phyloP scores from a whole-genome alignment of 1,284 basidiomycete species.

The Puccinia horiana region DNA sequence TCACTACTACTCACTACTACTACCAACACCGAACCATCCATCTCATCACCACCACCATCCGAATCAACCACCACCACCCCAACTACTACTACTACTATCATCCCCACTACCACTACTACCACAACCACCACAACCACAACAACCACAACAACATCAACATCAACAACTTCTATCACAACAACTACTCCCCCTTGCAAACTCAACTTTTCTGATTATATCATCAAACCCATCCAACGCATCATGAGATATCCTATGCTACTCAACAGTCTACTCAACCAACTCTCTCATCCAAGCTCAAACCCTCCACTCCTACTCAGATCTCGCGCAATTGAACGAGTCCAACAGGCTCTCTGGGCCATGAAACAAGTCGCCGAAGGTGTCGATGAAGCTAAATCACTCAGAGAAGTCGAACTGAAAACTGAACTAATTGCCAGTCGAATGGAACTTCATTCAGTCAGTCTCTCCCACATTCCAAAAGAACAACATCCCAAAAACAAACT shows the following conservation, averaged over 20 bases:
- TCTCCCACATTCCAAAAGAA: not conserved
- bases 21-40: constrained; percentile 18
- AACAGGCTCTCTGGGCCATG: constrained; percentile 62
- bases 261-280: constrained; percentile 53
- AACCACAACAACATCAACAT: not conserved
- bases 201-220: constrained; percentile 55
- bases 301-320: not conserved
- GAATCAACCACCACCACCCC: not conserved
- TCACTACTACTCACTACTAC: constrained; percentile 66
- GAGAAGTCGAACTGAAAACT: constrained; percentile 70
- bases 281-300: not conserved
- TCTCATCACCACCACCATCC: constrained; percentile 34
- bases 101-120: not conserved
- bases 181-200: constrained; percentile 45
- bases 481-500: constrained; percentile 63
- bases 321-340: constrained; percentile 52
- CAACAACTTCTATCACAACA: not conserved
- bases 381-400: constrained; percentile 64
- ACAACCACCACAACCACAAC: constrained; percentile 1
- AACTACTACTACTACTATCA: not conserved
- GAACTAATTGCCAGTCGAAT: constrained; percentile 60
- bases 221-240: constrained; percentile 57
- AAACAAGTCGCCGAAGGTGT: constrained; percentile 66
- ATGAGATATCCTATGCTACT: constrained; percentile 56
- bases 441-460: constrained; percentile 49